Evolutionary conservation across 2,329 filamentous ascomycete species (phyloP), one percentile per base, ranked within the genome.

Genomic region (Neofusicoccum cordaticola): DNA sequence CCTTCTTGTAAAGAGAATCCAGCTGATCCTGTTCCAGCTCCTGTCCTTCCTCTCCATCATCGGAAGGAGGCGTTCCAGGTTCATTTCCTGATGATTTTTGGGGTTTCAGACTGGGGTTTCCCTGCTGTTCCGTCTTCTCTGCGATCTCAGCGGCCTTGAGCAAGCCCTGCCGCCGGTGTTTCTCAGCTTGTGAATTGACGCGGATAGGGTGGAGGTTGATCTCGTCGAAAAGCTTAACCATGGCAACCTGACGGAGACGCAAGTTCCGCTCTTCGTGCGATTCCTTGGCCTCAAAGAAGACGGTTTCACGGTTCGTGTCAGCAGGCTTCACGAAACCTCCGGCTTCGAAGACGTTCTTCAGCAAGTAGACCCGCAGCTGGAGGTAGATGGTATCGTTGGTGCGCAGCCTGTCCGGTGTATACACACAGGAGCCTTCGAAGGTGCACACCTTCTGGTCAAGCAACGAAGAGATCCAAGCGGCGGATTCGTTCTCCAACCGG

Each of bases 1-100:
- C 95, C 74, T 99, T 99, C 72, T 90, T 92, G 78, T 99, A 99
- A 1, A 99, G 79, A 0, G 91, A 88, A 74, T 99, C 95, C 3
- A 99, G 88, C 74, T 99, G 95, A 71, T 96, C 93, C 75, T 98
- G 92, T 73, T 98, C 93, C 0, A 99, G 84, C 77, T 98, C 93
- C 70, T 93, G 86, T 2, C 93, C 93, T 41, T 97, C 93, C 69
- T 97, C 93, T 0, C 83, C 82, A 52, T 87, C 91, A 4, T 86
- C 85, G 0, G 82, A 82, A 3, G 80, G 78, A n/a, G 88, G 85
- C 4, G 57, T 47, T 39, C 39, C 60, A 8, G 57, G 48, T 8
- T 65, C 64, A 31, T 57, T 51, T 13, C n/a, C 41, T 4, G 42
- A 4, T 0, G 88, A 88, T 84, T 87, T 63, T 69, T 88, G 89